These are phyloP conservation scores for Iberis pinnata DNA, from an alignment of 345 rosid species.

Conservation along the genomic window DNA sequence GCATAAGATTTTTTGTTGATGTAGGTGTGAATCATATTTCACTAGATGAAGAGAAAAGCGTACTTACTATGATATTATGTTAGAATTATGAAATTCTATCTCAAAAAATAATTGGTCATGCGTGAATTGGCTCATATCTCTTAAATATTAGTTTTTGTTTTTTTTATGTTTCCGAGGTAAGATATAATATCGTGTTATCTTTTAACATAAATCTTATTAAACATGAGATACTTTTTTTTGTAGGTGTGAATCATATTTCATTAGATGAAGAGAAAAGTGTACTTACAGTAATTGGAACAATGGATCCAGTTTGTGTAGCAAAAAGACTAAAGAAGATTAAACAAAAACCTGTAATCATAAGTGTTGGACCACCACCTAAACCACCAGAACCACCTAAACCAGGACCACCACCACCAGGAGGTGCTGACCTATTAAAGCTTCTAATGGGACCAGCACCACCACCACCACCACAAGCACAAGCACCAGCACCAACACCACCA, in stretches of 20 bases:
- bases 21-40: too few relatives aligned
- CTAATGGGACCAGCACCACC: background rate
- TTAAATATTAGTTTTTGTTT: too few relatives aligned
- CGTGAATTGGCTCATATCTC: too few relatives aligned
- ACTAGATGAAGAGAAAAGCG: too few relatives aligned
- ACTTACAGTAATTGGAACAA: conserved; percentile 32
- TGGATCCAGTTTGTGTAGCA: conserved; percentile 32
- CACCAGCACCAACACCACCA: background rate
- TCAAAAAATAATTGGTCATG: too few relatives aligned
- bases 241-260: conserved; percentile 29
- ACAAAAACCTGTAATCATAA: conserved; percentile 31
- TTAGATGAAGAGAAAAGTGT: conserved; percentile 21
- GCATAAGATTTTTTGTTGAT: too few relatives aligned
- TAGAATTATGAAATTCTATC: too few relatives aligned
- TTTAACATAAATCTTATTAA: background rate
- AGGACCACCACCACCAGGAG: background rate
- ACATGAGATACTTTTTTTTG: conserved; percentile 1
- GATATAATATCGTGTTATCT: too few relatives aligned
- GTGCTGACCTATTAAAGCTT: background rate
- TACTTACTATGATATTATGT: too few relatives aligned
- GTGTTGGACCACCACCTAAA: conserved; percentile 31
- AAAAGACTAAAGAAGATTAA: conserved; percentile 24
- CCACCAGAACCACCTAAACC: conserved; percentile 19
- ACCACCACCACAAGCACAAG: background rate
- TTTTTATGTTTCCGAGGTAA: too few relatives aligned